Conservation (phyloP, 345 rosid species). For the Acer saccharum region DNA sequence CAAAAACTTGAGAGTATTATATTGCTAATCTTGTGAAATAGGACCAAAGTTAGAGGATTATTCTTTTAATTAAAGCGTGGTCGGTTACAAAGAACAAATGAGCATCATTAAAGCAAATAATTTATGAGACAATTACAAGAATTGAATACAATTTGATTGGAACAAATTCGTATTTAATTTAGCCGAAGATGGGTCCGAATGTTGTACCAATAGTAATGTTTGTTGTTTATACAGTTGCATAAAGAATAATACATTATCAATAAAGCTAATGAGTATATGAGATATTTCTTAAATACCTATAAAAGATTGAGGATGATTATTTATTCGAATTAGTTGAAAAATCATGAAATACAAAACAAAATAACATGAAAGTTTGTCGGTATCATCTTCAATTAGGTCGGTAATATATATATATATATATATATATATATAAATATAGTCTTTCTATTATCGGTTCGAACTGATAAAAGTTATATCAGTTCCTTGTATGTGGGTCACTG, state of each 20-base stretch:
- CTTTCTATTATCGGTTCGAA: too few species aligned
- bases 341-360: too few species aligned
- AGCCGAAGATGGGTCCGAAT: not conserved
- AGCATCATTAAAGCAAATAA: not conserved
- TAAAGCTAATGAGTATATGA: not conserved
- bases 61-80: slow-evolving; percentile 2
- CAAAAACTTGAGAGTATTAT: not conserved
- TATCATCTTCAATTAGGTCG: not conserved
- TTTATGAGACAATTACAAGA: too few species aligned
- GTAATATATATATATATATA: too few species aligned
- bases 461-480: too few species aligned
- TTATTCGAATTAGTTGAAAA: not conserved
- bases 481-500: too few species aligned
- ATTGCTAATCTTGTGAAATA: not conserved
- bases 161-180: not conserved
- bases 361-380: not conserved
- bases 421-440: too few species aligned
- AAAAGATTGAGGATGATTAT: not conserved
- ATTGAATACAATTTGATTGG: not conserved
- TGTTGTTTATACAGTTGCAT: not conserved
- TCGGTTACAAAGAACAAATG: not conserved
- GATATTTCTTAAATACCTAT: not conserved
- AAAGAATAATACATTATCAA: not conserved
- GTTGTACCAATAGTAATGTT: not conserved
- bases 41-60: not conserved